These are phyloP conservation scores for Candida pini DNA, from an alignment of 805 yeast genomes.

Conservation along the genomic window DNA sequence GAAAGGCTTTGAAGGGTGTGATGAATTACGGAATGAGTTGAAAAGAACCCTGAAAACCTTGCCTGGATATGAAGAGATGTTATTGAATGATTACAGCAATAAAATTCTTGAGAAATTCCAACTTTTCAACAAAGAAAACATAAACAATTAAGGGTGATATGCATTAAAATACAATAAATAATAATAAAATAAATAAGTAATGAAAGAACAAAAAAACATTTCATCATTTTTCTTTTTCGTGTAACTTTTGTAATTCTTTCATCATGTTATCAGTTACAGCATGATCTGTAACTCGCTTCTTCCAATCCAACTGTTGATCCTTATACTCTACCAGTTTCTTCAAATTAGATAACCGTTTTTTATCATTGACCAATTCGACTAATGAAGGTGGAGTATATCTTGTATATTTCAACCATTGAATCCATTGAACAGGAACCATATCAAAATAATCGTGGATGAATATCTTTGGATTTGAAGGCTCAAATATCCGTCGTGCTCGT, in stretches of 20 bases:
- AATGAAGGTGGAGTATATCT: constrained; percentile 56
- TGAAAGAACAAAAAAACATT: not conserved
- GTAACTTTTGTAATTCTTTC: constrained; percentile 18
- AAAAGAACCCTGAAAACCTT: constrained; percentile 11
- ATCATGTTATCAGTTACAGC: constrained; percentile 17
- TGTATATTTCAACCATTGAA: constrained; percentile 71
- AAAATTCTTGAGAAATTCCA: constrained; percentile 8
- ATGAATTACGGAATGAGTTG: constrained; percentile 10
- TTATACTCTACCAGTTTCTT: constrained; percentile 45
- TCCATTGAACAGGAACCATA: constrained; percentile 68
- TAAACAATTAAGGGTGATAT: no score
- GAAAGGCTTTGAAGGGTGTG: no score
- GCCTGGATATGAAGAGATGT: constrained; percentile 14
- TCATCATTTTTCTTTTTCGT: constrained; percentile 2
- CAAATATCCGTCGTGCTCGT: constrained; percentile 57
- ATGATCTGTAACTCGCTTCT: constrained; percentile 12
- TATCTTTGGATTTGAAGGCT: constrained; percentile 43
- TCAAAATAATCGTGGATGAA: constrained; percentile 54
- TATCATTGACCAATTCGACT: constrained; percentile 55
- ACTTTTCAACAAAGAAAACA: constrained; percentile 15
- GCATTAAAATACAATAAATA: constrained; percentile 2
- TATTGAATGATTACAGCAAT: constrained; percentile 13
- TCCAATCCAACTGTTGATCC: constrained; percentile 33
- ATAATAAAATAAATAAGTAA: constrained; percentile 1
- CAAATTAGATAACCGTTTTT: constrained; percentile 47